Percentiles rank a stretch among this genome's conserved stretches.
Conservation (phyloP, 2,329 filamentous ascomycete species). For the Colletotrichum sp. region DNA sequence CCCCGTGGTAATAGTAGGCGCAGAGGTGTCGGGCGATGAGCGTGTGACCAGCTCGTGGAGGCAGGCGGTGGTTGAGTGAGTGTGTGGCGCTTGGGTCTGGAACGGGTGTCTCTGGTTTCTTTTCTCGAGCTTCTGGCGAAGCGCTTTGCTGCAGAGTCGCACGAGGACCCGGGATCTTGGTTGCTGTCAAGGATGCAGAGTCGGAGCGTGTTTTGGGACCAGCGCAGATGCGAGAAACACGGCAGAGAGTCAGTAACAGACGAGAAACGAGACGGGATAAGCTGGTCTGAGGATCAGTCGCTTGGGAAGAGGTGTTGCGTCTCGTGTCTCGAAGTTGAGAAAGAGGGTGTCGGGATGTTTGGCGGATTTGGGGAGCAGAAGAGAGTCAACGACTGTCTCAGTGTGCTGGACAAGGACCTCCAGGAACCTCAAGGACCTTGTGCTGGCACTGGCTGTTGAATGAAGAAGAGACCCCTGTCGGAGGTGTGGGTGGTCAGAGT, state of each 20-base stretch:
- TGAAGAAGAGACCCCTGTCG: constrained; percentile 11
- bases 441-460: neutral
- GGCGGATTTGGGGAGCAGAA: constrained; percentile 10
- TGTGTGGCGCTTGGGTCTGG: neutral
- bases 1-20: neutral
- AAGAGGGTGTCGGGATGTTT: constrained; percentile 18
- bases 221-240: constrained; percentile 14
- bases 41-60: constrained; percentile 6
- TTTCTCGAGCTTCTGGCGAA: neutral
- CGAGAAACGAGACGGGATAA: constrained; percentile 13
- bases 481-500: constrained; percentile 19
- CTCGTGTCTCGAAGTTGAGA: constrained; percentile 18
- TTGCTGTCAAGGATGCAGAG: constrained; percentile 19
- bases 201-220: constrained; percentile 19
- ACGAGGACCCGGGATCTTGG: constrained; percentile 19
- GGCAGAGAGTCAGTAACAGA: neutral
- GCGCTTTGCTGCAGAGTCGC: constrained; percentile 8
- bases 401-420: neutral
- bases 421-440: neutral
- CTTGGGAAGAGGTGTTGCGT: constrained; percentile 18
- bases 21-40: neutral
- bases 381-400: constrained; percentile 1
- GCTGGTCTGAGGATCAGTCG: constrained; percentile 18
- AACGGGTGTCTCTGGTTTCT: neutral
- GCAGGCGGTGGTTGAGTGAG: neutral